Evolutionary conservation across 805 yeast species (phyloP).

Genomic region (Candida xiaguanensis): DNA sequence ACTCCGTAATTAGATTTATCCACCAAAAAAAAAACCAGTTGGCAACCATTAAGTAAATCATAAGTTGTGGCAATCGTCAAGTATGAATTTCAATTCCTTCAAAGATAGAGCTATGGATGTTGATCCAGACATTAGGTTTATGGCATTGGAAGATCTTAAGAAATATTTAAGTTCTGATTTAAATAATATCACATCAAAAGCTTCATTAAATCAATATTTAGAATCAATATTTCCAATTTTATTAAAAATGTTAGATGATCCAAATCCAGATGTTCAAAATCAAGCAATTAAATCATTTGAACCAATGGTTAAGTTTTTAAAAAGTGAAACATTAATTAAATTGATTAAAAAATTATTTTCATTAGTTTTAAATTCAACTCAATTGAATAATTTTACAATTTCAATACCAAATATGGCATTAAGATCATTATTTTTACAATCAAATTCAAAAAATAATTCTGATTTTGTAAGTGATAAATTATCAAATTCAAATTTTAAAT

Average conservation of each 20-base stretch:
- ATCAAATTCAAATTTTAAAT: conserved; percentile 9
- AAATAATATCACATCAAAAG: conserved; percentile 5
- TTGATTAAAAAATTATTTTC: conserved; percentile 28
- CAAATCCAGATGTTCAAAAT: conserved; percentile 68
- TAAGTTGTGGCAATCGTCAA: too few species aligned
- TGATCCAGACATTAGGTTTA: conserved; percentile 79
- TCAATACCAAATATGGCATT: conserved; percentile 53
- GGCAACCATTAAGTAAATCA: background rate
- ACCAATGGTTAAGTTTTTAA: conserved; percentile 39
- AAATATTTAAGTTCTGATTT: conserved; percentile 28
- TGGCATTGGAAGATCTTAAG: conserved; percentile 77
- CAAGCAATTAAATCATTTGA: conserved; percentile 63
- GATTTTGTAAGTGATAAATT: conserved; percentile 16
- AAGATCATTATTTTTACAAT: conserved; percentile 34
- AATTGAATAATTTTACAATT: conserved; percentile 33
- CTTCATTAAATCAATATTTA: conserved; percentile 17
- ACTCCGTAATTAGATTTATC: background rate
- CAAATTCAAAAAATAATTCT: conserved; percentile 22
- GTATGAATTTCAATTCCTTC: conserved; percentile 26
- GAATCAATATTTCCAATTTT: conserved; percentile 37
- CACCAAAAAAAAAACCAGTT: background rate
- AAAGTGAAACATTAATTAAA: conserved; percentile 24
- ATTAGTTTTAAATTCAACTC: conserved; percentile 10
- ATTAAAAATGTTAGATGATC: conserved; percentile 50
- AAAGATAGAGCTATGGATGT: conserved; percentile 53